A percentile compares a stretch with the other conserved stretches of the same genome.
These are phyloP conservation scores for Dendrocalamus sinicus DNA, from an alignment of 176 grass and related monocot species.

Conservation along the genomic window DNA sequence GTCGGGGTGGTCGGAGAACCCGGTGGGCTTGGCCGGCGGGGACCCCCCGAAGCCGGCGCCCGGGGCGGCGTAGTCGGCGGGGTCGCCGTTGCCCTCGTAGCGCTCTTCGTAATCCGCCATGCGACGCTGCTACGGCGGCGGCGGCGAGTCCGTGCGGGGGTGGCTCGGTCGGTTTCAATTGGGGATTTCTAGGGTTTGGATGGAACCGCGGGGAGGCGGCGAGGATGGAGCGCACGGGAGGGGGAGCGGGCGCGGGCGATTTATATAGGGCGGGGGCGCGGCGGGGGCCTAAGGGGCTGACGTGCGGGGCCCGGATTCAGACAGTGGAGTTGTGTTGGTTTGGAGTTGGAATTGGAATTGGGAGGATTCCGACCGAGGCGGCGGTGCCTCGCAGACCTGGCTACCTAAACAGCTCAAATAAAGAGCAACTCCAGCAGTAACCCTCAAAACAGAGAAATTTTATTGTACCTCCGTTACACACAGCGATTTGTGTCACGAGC, in stretches of 20 bases:
- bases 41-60: background rate
- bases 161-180: background rate
- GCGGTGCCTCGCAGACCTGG: too few relatives aligned
- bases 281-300: background rate
- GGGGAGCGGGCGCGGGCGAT: background rate
- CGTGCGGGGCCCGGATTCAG: background rate
- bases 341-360: too few relatives aligned
- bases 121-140: background rate
- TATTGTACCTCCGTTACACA: too few relatives aligned
- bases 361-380: too few relatives aligned
- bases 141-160: background rate
- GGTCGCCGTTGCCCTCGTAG: conserved; percentile 59
- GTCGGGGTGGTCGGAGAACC: conserved; percentile 62
- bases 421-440: too few relatives aligned
- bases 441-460: too few relatives aligned
- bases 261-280: background rate
- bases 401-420: too few relatives aligned
- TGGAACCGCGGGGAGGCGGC: background rate
- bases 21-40: conserved; percentile 59
- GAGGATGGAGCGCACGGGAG: background rate
- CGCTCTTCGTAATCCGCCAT: conserved; percentile 79
- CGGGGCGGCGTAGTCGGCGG: background rate
- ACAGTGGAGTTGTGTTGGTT: too few relatives aligned
- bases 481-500: too few relatives aligned
- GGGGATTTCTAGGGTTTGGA: conserved; percentile 45